A percentile compares a stretch with the other conserved stretches of the same genome.
phyloP scores from a whole-genome alignment of 208 protist genomes.

The Novymonas esmeraldas region DNA sequence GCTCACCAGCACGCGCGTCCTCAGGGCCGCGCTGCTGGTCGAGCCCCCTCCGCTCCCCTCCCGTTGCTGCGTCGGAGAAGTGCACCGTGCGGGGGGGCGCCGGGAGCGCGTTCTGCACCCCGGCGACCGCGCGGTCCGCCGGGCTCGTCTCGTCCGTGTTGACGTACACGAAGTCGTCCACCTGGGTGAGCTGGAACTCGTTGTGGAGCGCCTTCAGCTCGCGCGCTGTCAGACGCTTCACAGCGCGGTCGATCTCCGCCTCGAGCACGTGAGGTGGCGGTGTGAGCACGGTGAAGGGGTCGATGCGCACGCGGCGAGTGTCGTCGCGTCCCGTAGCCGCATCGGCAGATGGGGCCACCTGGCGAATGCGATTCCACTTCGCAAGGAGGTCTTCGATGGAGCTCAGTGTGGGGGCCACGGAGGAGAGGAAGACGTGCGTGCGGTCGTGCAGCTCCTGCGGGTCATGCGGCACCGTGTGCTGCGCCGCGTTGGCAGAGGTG shows the following conservation, averaged over 20 bases:
- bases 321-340: slow-evolving; percentile 3
- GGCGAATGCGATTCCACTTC: slow-evolving; percentile 11
- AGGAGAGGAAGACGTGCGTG: slow-evolving; percentile 13
- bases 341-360: background rate
- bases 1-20: background rate
- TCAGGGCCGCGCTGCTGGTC: background rate
- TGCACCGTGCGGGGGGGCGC: slow-evolving; percentile 14
- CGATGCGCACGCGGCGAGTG: slow-evolving; percentile 19
- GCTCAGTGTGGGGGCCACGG: slow-evolving; percentile 10
- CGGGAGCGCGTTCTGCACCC: too few relatives aligned
- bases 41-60: background rate
- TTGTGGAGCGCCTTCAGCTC: slow-evolving; percentile 22
- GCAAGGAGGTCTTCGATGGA: slow-evolving; percentile 24
- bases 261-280: slow-evolving; percentile 22
- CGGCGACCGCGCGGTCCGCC: background rate
- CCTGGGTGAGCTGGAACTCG: slow-evolving; percentile 24
- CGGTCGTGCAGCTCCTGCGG: slow-evolving; percentile 24
- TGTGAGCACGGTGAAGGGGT: slow-evolving; percentile 20
- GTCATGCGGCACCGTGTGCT: slow-evolving; percentile 10
- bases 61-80: slow-evolving; percentile 1
- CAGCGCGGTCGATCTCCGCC: slow-evolving; percentile 23
- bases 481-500: background rate
- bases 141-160: background rate
- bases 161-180: slow-evolving; percentile 28
- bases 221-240: slow-evolving; percentile 11